Base-by-base conservation (phyloP, 306 rosid species). In the Glycine latifolia region DNA sequence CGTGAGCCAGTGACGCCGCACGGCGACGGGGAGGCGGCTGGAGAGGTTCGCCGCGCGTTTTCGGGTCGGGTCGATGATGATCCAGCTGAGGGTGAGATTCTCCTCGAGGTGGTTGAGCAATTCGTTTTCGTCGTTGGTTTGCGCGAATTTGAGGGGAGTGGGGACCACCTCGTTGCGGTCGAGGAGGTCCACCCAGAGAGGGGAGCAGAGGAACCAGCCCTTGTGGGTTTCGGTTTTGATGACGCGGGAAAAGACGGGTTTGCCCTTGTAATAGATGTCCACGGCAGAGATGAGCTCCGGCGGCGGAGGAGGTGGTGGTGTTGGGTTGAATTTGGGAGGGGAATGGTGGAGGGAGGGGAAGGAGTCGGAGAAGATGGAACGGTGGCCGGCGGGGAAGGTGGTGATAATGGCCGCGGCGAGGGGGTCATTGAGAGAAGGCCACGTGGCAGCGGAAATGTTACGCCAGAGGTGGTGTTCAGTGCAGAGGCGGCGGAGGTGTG, bases 351-450 rank as follows among this genome's bases (percentile, higher is more conserved):
- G 78, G 44, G 72, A 49, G 1, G 98, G 97, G 81, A 91, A 95
- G 0, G 94, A 87, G 54, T 85, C 89, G 50, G 98, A 92, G 92
- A 87, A 94, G 75, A 94, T 79, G 0, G 97, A 88, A 0, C 89
- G 92, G 88, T 94, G 87, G 10, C 85, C 82, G 37, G 81, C 55
- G 4, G 92, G 92, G 86, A 94, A 89, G 10, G 85, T 70, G 82
- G 89, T 79, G 80, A 94, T 79, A 77, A 75, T 41, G 8, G 67
- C 58, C 2, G 65, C 26, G 55, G 88, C 68, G 0, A 48, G 66
- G 1, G 91, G 85, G 37, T 92, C 15, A 7, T 58, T 10, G n/a
- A 81, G 78, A 12, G 99, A 93, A 1, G 99, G 99, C 98, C 99
- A 95, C 11, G 60, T 69, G 80, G 92, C 4, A 62, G 85, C 4